These are phyloP conservation scores for Fragilariopsis cylindrus DNA, from an alignment of 108 stramenopile species.

Conservation along the genomic window DNA sequence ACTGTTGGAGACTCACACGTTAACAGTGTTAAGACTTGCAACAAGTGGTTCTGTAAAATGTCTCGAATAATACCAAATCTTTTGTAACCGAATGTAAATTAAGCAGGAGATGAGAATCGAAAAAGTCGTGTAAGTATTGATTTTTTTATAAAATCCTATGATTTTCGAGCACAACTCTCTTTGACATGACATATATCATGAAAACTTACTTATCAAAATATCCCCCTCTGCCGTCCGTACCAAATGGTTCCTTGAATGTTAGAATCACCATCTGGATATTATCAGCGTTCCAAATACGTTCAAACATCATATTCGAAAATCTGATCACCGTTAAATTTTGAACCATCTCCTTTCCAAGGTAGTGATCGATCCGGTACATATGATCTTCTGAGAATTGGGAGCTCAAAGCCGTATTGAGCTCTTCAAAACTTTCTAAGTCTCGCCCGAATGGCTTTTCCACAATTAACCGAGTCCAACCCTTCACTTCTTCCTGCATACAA, in stretches of 20 bases:
- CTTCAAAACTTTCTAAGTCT: constrained; percentile 82
- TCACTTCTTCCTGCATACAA: constrained; percentile 62
- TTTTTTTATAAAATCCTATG: not conserved
- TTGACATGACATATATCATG: too few species aligned
- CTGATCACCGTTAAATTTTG: constrained; percentile 91
- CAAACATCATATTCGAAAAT: constrained; percentile 93
- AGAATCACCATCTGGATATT: constrained; percentile 73
- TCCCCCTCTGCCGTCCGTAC: constrained; percentile 92
- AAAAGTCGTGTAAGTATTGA: not conserved
- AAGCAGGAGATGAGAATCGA: not conserved
- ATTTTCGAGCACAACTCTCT: too few species aligned
- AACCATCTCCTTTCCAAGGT: constrained; percentile 99
- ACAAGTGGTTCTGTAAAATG: constrained; percentile 87
- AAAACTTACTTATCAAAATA: constrained; percentile 76
- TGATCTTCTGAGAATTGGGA: constrained; percentile 84
- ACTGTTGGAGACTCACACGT: constrained; percentile 81
- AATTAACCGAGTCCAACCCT: constrained; percentile 91
- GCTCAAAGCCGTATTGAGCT: constrained; percentile 61
- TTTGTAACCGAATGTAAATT: constrained; percentile 12
- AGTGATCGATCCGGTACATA: constrained; percentile 98
- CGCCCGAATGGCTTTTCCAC: constrained; percentile 99
- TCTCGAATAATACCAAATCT: constrained; percentile 92
- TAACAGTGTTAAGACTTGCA: constrained; percentile 89
- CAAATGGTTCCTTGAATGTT: constrained; percentile 89
- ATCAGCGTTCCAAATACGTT: constrained; percentile 84